phyloP scores from a whole-genome alignment of 2,329 filamentous ascomycete species.

The Pseudogymnoascus sp. region DNA sequence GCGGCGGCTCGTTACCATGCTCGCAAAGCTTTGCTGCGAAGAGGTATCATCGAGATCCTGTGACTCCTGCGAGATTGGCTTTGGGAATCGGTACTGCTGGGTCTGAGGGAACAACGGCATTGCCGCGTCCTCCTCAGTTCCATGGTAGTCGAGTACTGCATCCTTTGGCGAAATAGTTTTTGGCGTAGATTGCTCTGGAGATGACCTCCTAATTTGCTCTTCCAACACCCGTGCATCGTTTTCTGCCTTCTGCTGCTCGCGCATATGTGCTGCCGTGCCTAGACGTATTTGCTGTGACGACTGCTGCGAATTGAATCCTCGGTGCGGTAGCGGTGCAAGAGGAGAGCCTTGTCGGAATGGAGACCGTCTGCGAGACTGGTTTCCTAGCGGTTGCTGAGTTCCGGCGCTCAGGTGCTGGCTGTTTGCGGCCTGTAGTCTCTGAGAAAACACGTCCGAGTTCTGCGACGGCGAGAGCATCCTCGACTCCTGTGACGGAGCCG shows the following conservation, averaged over 20 bases:
- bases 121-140: conserved; percentile 59
- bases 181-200: conserved; percentile 42
- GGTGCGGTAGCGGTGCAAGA: conserved; percentile 38
- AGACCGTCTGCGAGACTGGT: conserved; percentile 57
- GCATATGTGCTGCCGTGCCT: conserved; percentile 48
- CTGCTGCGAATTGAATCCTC: conserved; percentile 29
- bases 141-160: conserved; percentile 75
- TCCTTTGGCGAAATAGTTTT: conserved; percentile 95
- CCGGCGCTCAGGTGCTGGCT: conserved; percentile 58
- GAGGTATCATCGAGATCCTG: conserved; percentile 28
- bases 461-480: conserved; percentile 35
- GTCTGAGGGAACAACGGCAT: conserved; percentile 65
- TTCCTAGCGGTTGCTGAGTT: conserved; percentile 37
- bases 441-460: conserved; percentile 57
- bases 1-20: conserved; percentile 33
- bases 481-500: conserved; percentile 41
- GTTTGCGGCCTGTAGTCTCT: conserved; percentile 72
- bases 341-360: conserved; percentile 71
- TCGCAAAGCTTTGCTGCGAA: conserved; percentile 34
- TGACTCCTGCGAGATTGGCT: conserved; percentile 22
- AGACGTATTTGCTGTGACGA: conserved; percentile 33
- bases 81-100: conserved; percentile 30
- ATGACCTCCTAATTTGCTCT: conserved; percentile 32
- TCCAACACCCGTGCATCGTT: conserved; percentile 42
- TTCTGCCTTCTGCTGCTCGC: conserved; percentile 53